Base-by-base conservation (phyloP, 2,329 filamentous ascomycete genomes). In the Claviceps spartinae region DNA sequence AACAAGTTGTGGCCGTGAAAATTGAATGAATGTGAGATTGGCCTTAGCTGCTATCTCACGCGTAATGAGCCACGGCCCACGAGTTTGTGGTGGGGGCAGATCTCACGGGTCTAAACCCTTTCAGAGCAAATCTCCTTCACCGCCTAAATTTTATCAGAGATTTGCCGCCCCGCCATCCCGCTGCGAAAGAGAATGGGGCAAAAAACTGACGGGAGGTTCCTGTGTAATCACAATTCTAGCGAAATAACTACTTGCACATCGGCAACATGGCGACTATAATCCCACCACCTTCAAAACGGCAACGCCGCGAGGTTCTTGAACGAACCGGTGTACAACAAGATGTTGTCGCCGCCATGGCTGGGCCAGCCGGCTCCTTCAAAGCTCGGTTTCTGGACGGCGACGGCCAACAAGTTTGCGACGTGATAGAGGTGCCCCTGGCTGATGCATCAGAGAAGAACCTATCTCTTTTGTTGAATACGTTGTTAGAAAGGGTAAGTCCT, bases 381-480 rank as follows among this genome's bases (percentile, higher is more conserved):
- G 83, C 94, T 47, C 86, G 91, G 58, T 96, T 97, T 68, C 77
- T 88, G 63, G 89, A 97, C 66, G 82, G 86, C 56, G 78, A 86
- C 76, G 71, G 80, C 74, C 66, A 88, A 76, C 70, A 88, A 77
- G 60, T 84, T 77, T 65, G 83, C 73, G 67, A 88, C 78, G 67
- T 85, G 71, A 65, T 83, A 48, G 76, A 83, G 60, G 83, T 96
- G 43, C 84, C 88, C 13, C 79, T 96, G 36, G 85, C 84, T 53
- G 86, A 96, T 71, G 86, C 91, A 2, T 85, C 80, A 7, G 87
- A 93, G 56, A 91, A 88, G 72, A 95, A 96, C 60, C 77, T 97
- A 3, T 91, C 93, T 50, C 78, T 90, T 9, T 75, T 96, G 0
- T 69, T 95, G 52, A 97, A 96, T 66, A 88, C 86, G 2, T 71